Conservation (phyloP, 495 filamentous ascomycete genomes). For the Lasiosphaeris hirsuta region DNA sequence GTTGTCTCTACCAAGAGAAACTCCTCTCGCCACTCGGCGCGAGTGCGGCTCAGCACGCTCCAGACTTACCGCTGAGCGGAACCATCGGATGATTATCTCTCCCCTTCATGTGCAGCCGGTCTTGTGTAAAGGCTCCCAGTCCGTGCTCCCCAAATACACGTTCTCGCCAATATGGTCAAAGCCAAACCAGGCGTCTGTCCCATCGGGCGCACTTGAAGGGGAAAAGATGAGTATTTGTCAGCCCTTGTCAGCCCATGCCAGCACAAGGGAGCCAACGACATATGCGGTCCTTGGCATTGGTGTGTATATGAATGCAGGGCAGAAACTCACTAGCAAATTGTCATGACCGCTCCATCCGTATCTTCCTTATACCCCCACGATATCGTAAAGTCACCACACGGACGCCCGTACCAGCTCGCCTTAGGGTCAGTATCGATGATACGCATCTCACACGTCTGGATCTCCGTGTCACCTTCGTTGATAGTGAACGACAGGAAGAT, state of each 20-base stretch:
- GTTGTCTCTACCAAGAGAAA: no score
- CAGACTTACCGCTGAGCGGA: no score
- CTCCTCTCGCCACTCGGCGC: no score
- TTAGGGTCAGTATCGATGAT: background rate
- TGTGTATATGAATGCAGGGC: background rate
- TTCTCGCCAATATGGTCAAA: constrained; percentile 8
- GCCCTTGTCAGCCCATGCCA: background rate
- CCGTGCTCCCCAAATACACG: no score
- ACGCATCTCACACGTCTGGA: background rate
- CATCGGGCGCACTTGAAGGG: background rate
- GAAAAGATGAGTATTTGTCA: background rate
- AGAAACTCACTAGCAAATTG: constrained; percentile 22
- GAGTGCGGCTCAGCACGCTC: no score
- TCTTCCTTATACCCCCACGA: constrained; percentile 25
- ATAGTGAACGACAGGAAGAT: background rate
- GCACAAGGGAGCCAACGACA: background rate
- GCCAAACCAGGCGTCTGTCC: constrained; percentile 17
- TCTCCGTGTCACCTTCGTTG: background rate
- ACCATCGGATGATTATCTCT: no score
- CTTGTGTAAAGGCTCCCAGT: no score
- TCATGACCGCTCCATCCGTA: constrained; percentile 24
- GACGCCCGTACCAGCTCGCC: constrained; percentile 9
- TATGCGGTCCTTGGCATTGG: background rate
- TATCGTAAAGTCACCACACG: constrained; percentile 12
- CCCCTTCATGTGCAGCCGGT: no score